Evolutionary conservation across 345 rosid genomes (phyloP).

Genomic region (Eucalyptus sideroxylon): DNA sequence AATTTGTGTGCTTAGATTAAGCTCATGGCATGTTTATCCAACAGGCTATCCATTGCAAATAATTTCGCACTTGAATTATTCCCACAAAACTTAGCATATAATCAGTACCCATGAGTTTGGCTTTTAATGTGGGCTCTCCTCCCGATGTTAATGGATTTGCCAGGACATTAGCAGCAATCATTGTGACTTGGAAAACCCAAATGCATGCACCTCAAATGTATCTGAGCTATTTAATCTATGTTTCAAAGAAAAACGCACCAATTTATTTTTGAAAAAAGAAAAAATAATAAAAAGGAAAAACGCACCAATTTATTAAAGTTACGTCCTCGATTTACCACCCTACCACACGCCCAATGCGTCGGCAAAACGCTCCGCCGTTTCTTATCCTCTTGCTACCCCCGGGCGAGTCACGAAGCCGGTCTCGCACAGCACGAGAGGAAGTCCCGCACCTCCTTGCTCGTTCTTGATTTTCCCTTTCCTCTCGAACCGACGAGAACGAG

Average conservation of each 20-base stretch:
- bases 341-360: background rate
- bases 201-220: background rate
- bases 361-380: background rate
- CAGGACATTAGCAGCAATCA: background rate
- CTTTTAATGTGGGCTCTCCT: background rate
- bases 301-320: too few species aligned
- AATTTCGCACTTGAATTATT: too few species aligned
- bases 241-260: too few species aligned
- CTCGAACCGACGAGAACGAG: background rate
- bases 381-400: background rate
- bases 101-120: background rate
- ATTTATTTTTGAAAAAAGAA: too few species aligned
- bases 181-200: background rate
- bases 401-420: background rate
- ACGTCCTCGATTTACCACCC: background rate
- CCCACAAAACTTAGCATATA: background rate
- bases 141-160: background rate
- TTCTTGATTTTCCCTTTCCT: background rate
- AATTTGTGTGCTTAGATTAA: too few species aligned
- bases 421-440: background rate
- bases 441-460: background rate
- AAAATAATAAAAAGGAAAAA: too few species aligned
- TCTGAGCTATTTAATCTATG: background rate
- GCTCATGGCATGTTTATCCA: background rate
- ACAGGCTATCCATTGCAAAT: background rate